Conservation (phyloP, 805 yeast species). For the Yamadazyma akitaensis region DNA sequence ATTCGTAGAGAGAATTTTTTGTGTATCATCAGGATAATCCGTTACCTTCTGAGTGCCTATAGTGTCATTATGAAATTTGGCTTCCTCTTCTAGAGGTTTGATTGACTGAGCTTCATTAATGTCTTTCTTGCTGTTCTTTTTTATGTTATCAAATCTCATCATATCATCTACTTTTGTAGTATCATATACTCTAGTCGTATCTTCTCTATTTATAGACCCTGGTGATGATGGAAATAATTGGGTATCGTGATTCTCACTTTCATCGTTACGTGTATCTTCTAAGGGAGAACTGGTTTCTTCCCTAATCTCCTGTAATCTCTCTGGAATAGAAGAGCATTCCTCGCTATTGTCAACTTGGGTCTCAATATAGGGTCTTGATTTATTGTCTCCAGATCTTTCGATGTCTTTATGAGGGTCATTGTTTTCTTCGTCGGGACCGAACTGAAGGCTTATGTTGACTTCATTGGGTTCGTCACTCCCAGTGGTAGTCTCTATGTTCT, state of each 20-base stretch:
- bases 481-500: background rate
- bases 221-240: background rate
- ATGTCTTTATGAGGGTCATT: background rate
- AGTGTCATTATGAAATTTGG: no score
- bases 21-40: background rate
- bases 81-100: background rate
- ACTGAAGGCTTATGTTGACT: constrained; percentile 3
- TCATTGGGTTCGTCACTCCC: constrained; percentile 5
- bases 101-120: background rate
- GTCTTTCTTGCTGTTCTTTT: background rate
- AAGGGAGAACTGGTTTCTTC: background rate
- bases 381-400: background rate
- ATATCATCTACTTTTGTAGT: background rate
- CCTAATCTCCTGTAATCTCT: background rate
- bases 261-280: background rate
- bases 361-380: background rate
- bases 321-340: background rate
- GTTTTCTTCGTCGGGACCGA: background rate
- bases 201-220: background rate
- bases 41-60: background rate
- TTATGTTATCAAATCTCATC: background rate
- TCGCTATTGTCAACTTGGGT: background rate
- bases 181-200: background rate
- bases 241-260: background rate
- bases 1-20: background rate